Evolutionary conservation across 257 asterid genomes (phyloP), one percentile per base, ranked within the genome.

Genomic region (Linaria vulgaris): DNA sequence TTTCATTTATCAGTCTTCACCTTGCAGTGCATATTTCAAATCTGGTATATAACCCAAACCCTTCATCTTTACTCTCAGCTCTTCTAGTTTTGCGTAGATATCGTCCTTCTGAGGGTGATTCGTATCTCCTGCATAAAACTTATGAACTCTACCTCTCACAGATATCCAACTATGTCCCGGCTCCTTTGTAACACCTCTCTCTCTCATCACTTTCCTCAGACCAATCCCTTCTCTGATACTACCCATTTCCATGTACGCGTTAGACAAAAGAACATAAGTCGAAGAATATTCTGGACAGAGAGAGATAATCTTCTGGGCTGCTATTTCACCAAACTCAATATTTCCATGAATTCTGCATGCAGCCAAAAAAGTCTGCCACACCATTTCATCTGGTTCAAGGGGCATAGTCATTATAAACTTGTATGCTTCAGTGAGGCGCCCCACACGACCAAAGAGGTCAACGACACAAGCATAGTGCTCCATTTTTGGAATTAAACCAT

Each of bases 381-480:
- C 84, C 76, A 67, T 81, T 62, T 72, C 87, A 71, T 74, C 80
- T 17, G 77, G 77, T 72, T 75, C 72, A 20, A 76, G 24, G 6
- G 80, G 76, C 85, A 81, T 72, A 68, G 62, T 43, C 24, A 27
- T 63, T 55, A 84, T 77, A 57, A 79, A 79, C 56, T 70, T 77
- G 37, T 37, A 69, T 31, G 85, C 87, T 57, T 74, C 87, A 43
- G 62, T 25, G 30, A 83, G 67, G 27, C 54, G 75, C 23, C 87
- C 87, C 49, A 73, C 76, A 39, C 87, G 82, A 44, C 83, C 83
- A 31, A 80, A 66, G 53, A 81, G 80, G 68, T 81, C 87, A 66
- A 84, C 82, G 21, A 77, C 68, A 72, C 79, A 83, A 53, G 87
- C 82, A 63, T 76, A 78, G 63, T 79, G 83, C 63, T 81, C 82